phyloP scores from a whole-genome alignment of 371 early-diverging fungal species.

The Mortierella sp. region DNA sequence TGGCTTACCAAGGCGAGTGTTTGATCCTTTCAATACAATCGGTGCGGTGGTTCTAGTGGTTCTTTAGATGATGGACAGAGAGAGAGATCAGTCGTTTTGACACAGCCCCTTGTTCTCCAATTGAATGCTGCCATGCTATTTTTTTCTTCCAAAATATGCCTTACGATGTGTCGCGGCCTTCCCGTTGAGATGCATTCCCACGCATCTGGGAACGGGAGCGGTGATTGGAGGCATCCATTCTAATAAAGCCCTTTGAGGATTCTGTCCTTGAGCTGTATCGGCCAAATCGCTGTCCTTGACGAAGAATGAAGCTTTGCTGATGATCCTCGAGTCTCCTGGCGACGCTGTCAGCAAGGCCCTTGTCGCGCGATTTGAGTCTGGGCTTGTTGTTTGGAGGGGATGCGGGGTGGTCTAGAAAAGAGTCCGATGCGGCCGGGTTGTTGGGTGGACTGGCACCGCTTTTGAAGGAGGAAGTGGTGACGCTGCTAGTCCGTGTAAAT shows the following conservation, averaged over 20 bases:
- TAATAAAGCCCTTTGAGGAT: slow-evolving; percentile 6
- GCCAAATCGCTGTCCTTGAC: slow-evolving; percentile 50
- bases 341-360: slow-evolving; percentile 53
- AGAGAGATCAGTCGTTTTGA: background rate
- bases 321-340: slow-evolving; percentile 49
- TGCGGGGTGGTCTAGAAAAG: slow-evolving; percentile 64
- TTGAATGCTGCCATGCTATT: background rate
- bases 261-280: slow-evolving; percentile 22
- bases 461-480: slow-evolving; percentile 26
- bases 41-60: slow-evolving; percentile 21
- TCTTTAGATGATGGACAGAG: background rate
- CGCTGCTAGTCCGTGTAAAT: slow-evolving; percentile 41
- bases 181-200: slow-evolving; percentile 52
- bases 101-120: background rate
- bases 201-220: slow-evolving; percentile 38
- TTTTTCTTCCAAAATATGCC: background rate
- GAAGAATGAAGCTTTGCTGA: slow-evolving; percentile 54
- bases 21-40: slow-evolving; percentile 46
- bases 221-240: slow-evolving; percentile 22
- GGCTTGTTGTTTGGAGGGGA: slow-evolving; percentile 60
- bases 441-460: slow-evolving; percentile 17
- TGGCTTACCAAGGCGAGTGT: slow-evolving; percentile 41
- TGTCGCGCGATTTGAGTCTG: slow-evolving; percentile 59
- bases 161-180: slow-evolving; percentile 32
- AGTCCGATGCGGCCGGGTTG: slow-evolving; percentile 47